Evolutionary conservation across 2,329 filamentous ascomycete genomes (phyloP).

Genomic region (Exophiala spinifera): DNA sequence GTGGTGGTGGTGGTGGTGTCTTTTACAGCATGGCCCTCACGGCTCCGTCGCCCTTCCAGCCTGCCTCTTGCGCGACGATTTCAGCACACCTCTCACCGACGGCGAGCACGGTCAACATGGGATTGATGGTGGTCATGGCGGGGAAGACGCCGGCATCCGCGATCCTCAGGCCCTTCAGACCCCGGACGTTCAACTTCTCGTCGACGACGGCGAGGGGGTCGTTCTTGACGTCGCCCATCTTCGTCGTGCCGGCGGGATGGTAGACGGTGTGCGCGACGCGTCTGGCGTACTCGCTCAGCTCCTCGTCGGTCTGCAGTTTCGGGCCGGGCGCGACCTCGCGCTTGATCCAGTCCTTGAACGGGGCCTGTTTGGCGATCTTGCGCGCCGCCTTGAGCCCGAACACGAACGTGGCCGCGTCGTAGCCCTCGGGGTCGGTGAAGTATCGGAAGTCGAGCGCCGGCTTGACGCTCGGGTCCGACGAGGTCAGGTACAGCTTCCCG

Average conservation of each 20-base stretch:
- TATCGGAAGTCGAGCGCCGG: constrained; percentile 84
- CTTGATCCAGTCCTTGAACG: constrained; percentile 81
- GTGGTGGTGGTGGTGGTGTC: no score
- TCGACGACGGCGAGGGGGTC: constrained; percentile 80
- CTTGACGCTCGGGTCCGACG: constrained; percentile 70
- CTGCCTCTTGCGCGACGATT: constrained; percentile 71
- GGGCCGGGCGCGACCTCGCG: constrained; percentile 76
- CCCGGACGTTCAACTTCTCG: constrained; percentile 66
- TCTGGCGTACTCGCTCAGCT: constrained; percentile 76
- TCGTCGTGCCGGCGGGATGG: constrained; percentile 83
- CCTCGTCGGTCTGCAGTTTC: constrained; percentile 70
- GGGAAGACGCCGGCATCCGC: constrained; percentile 87
- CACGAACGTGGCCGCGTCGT: constrained; percentile 78
- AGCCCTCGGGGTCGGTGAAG: constrained; percentile 82
- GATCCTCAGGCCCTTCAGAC: constrained; percentile 70
- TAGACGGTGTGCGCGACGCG: constrained; percentile 84
- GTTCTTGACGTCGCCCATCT: constrained; percentile 72
- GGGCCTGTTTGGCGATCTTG: constrained; percentile 68
- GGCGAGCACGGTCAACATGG: constrained; percentile 82
- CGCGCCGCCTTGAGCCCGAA: constrained; percentile 75
- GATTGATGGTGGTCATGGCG: constrained; percentile 81
- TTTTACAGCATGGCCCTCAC: constrained; percentile 1
- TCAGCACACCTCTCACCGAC: constrained; percentile 83
- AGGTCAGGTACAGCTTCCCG: constrained; percentile 74
- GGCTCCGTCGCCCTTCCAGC: constrained; percentile 50